These are phyloP conservation scores for Penicillium manginii DNA, from an alignment of 495 filamentous ascomycete genomes.

Conservation along the genomic window DNA sequence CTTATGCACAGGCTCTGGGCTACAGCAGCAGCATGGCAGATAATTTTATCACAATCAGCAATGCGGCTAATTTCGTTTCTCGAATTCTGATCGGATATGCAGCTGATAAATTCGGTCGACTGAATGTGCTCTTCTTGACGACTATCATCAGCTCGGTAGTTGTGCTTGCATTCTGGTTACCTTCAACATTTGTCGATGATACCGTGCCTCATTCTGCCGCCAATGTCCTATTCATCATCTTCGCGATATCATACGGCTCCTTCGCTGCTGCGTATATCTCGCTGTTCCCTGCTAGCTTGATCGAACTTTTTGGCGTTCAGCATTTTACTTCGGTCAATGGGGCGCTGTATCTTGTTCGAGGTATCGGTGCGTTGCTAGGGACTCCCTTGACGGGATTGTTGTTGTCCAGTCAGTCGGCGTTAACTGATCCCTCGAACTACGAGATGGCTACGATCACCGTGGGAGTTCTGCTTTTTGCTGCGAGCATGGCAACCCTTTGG, in stretches of 20 bases:
- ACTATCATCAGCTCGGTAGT: slow-evolving; percentile 46
- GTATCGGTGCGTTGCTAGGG: slow-evolving; percentile 56
- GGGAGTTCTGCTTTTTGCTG: slow-evolving; percentile 35
- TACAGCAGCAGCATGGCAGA: slow-evolving; percentile 40
- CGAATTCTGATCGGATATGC: slow-evolving; percentile 54
- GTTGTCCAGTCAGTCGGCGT: slow-evolving; percentile 30
- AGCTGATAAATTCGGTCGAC: slow-evolving; percentile 52
- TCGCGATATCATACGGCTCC: slow-evolving; percentile 56
- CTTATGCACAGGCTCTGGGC: slow-evolving; percentile 45
- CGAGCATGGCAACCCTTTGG: slow-evolving; percentile 40
- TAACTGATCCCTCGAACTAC: slow-evolving; percentile 28
- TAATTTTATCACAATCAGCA: slow-evolving; percentile 57
- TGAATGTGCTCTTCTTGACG: slow-evolving; percentile 57
- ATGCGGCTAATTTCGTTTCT: slow-evolving; percentile 57
- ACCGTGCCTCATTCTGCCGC: slow-evolving; percentile 23
- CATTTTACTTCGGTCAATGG: slow-evolving; percentile 62
- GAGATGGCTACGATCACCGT: slow-evolving; percentile 34
- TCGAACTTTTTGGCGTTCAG: slow-evolving; percentile 61
- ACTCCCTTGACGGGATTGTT: slow-evolving; percentile 50
- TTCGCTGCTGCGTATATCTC: slow-evolving; percentile 50
- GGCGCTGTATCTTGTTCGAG: slow-evolving; percentile 60
- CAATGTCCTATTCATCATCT: slow-evolving; percentile 52
- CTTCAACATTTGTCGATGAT: slow-evolving; percentile 30
- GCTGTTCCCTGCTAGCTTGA: slow-evolving; percentile 47
- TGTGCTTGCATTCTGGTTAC: slow-evolving; percentile 57